Base-by-base conservation (phyloP, 106 monocot species). In the Posidonia australis region DNA sequence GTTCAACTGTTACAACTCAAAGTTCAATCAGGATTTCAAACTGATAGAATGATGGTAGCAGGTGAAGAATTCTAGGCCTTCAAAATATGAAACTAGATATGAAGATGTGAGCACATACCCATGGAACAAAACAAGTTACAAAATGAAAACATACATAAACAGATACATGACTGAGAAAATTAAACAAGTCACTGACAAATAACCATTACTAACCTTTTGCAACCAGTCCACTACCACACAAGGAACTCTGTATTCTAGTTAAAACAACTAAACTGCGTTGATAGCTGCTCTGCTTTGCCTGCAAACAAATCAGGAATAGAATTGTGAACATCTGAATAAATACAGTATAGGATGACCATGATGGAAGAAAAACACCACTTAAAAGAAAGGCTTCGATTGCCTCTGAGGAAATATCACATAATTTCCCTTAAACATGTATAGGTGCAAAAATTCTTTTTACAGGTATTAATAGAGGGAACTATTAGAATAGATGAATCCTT, bases 221-320 rank as follows among this genome's bases (percentile, higher is more conserved):
- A 11, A 13, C 31, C 36, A 62, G 43, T 13, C 79, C 62, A 60
- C 49, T 65, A 20, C 82, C 70, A 58, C 53, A 66, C 41, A 91
- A 68, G 13, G 73, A 79, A 63, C 47, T 66, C 13, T 65, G 73
- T 25, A 91, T 64, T 81, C 91, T 78, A 46, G 76, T 77, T 17
- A 91, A 45, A 67, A 91, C 81, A 55, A 72, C 79, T 51, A 86
- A 54, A n/a, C 81, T 91, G 6, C 83, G 81, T 49, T 86, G 91
- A 54, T 77, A 91, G 49, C 79, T 77, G 19, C 60, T 86, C 77
- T 91, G 91, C 43, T 70, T 79, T 56, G 84, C 83, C 91, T 91
- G 48, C 24, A 63, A 44, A 51, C 70, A 70, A 59, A 30, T 57
- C 10, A 30, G 0, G 28, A 53, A 53, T 52, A 64, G 17, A 64